Evolutionary conservation across 208 protist genomes (phyloP), one percentile per base, ranked within the genome.

Genomic region (Acanthamoeba healyi): DNA sequence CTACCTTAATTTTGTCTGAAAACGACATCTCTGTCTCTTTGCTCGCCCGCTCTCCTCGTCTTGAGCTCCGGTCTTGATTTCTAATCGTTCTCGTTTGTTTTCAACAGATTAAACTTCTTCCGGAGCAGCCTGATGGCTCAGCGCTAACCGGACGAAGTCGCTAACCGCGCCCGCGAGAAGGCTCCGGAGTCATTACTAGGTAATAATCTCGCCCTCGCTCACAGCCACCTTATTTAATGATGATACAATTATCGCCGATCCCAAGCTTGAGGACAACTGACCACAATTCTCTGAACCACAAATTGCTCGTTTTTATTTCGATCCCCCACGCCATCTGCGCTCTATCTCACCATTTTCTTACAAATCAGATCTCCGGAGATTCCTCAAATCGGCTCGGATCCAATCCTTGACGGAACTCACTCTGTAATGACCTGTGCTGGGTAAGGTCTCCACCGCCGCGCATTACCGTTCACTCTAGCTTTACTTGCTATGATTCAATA

Each of bases 261-360:
- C 54, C 54, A 61, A 61, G 29, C 61, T 9, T 79, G 70, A 79
- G 70, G 70, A 40, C 24, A 79, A n/a, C n/a, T 79, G 70, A 79
- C 70, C 70, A 79, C 70, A 79, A 79, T 79, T 79, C 70, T 79
- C 70, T 79, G 70, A 79, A 10, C 12, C 15, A 40, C 19, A 40
- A 46, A 46, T 46, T 79, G 22, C 40, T 46, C 34, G 0, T 24
- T 3, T 49, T 44, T 29, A 0, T 46, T 79, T n/a, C 10, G 22
- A 29, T 29, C 0, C 70, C 14, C 32, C 29, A 38, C n/a, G n/a
- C n/a, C n/a, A n/a, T n/a, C 32, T 42, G 24, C 29, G 24, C 24
- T 14, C 12, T 6, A 36, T 67, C n/a, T 67, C n/a, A 67, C 3
- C 24, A 0, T 19, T 32, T n/a, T 61, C 54, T 61, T 22, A 54